Conservation (phyloP, 2,329 filamentous ascomycete species). For the Claviceps sp. region DNA sequence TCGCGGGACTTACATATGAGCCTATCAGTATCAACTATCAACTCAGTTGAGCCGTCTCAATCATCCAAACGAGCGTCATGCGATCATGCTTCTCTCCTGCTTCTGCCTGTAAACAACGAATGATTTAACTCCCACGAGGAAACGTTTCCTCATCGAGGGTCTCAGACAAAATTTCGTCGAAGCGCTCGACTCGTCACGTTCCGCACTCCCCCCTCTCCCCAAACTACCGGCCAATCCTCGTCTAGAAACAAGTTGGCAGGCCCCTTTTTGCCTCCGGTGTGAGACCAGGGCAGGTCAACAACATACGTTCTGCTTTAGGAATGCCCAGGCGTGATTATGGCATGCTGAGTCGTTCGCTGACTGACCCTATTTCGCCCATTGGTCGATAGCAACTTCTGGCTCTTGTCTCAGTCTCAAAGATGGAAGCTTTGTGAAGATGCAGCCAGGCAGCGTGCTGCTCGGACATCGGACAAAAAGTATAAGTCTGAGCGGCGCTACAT, state of each 20-base stretch:
- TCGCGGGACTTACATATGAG: not conserved
- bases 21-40: too few relatives aligned
- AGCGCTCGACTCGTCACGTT: slow-evolving; percentile 1
- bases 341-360: not conserved
- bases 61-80: not conserved
- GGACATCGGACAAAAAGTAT: not conserved
- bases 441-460: not conserved
- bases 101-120: not conserved
- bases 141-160: not conserved
- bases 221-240: not conserved
- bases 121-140: slow-evolving; percentile 1
- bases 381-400: not conserved
- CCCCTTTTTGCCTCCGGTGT: not conserved
- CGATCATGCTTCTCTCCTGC: not conserved
- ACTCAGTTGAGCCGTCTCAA: not conserved
- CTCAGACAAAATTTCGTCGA: slow-evolving; percentile 1
- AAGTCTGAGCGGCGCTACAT: not conserved
- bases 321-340: not conserved
- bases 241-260: not conserved
- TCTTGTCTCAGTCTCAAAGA: not conserved
- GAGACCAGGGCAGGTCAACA: not conserved
- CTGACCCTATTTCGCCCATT: not conserved
- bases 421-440: not conserved
- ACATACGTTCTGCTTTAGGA: not conserved
- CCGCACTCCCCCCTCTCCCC: not conserved